Evolutionary conservation across 305 asterid species (phyloP).

Genomic region (Plantago rigida): DNA sequence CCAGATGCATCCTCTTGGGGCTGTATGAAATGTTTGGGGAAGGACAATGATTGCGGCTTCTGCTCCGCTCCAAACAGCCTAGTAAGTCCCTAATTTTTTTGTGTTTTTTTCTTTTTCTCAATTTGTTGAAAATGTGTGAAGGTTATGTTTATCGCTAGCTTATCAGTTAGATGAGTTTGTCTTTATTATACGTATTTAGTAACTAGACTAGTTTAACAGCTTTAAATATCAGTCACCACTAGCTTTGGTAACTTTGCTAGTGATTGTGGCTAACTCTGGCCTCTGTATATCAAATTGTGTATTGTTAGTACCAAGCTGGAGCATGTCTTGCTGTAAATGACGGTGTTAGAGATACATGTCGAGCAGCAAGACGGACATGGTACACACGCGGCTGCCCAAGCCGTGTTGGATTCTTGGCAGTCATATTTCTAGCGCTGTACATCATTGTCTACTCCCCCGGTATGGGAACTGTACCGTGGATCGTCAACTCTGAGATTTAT

Average conservation of each 20-base stretch:
- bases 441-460: slow-evolving; percentile 62
- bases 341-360: slow-evolving; percentile 32
- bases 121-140: no score
- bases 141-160: no score
- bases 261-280: no score
- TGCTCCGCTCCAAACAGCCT: slow-evolving; percentile 40
- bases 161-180: no score
- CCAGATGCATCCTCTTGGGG: slow-evolving; percentile 47
- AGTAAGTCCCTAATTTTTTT: slow-evolving; percentile 28
- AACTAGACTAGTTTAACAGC: no score
- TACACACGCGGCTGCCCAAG: slow-evolving; percentile 66
- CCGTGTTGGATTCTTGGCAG: slow-evolving; percentile 53
- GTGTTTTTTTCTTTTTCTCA: no score
- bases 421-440: slow-evolving; percentile 41
- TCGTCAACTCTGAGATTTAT: slow-evolving; percentile 63
- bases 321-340: slow-evolving; percentile 44
- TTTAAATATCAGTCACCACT: no score
- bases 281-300: neutral
- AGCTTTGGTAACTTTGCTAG: no score
- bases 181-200: no score
- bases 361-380: slow-evolving; percentile 42
- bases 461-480: slow-evolving; percentile 78
- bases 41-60: slow-evolving; percentile 40
- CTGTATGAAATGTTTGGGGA: slow-evolving; percentile 49
- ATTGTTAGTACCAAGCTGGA: slow-evolving; percentile 41